Percentiles rank a stretch among this genome's conserved stretches.
Conservation (phyloP, 202 grass and related monocot species). For the Eragrostis tef region DNA sequence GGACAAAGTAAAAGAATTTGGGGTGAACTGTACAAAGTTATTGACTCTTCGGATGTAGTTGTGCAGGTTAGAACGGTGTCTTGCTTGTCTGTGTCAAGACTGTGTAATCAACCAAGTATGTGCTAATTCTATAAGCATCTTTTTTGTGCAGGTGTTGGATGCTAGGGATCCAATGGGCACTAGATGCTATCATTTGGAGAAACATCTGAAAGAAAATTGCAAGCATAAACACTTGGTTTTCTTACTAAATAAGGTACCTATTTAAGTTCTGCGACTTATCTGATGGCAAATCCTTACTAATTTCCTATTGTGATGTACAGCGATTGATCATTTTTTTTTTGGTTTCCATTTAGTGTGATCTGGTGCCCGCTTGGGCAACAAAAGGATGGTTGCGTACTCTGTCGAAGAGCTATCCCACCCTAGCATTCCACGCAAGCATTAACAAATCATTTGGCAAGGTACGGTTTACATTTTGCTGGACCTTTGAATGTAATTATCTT, state of each 20-base stretch:
- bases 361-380: constrained; percentile 94
- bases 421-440: constrained; percentile 97
- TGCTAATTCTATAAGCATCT: background rate
- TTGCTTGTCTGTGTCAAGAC: constrained; percentile 6
- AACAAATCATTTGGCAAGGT: constrained; percentile 98
- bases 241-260: constrained; percentile 88
- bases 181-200: constrained; percentile 94
- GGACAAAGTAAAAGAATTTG: constrained; percentile 98
- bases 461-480: constrained; percentile 14
- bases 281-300: constrained; percentile 8
- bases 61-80: constrained; percentile 64
- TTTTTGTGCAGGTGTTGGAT: constrained; percentile 74
- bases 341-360: constrained; percentile 70
- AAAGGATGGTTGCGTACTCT: constrained; percentile 91
- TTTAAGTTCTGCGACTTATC: background rate
- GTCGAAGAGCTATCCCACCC: constrained; percentile 86
- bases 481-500: constrained; percentile 1
- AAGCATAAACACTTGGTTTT: constrained; percentile 95
- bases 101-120: constrained; percentile 8
- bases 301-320: background rate
- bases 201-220: constrained; percentile 87
- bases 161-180: constrained; percentile 97
- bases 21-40: constrained; percentile 99
- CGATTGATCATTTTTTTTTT: constrained; percentile 30
- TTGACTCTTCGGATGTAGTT: constrained; percentile 96